These are phyloP conservation scores for Capniomyces stellatus DNA, from an alignment of 371 early-diverging fungal species.

Conservation along the genomic window DNA sequence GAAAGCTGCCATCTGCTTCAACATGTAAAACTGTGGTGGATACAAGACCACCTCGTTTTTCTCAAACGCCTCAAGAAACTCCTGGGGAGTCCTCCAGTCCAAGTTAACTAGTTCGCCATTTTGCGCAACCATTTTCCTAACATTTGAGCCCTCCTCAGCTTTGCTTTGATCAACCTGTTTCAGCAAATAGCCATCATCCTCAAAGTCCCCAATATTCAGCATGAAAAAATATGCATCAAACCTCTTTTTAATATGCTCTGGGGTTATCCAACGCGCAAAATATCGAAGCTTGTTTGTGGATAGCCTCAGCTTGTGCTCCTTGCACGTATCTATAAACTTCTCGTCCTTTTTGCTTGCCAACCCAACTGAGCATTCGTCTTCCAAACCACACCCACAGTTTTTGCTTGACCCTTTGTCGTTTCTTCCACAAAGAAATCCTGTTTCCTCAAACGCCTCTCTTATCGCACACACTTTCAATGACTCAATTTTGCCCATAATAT, in stretches of 20 bases:
- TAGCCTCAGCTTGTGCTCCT: conserved; percentile 24
- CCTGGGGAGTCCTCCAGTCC: conserved; percentile 49
- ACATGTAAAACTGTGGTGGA: conserved; percentile 50
- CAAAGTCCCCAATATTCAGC: conserved; percentile 25
- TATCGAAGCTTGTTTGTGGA: conserved; percentile 27
- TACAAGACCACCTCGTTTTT: conserved; percentile 23
- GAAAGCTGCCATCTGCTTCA: conserved; percentile 24
- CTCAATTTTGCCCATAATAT: not conserved
- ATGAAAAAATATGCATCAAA: conserved; percentile 62
- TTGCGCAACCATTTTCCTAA: conserved; percentile 25
- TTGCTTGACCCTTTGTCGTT: not conserved
- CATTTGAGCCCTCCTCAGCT: conserved; percentile 21
- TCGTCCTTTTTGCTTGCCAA: conserved; percentile 23
- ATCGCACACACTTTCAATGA: conserved; percentile 45
- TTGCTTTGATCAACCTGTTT: conserved; percentile 6
- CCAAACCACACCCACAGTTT: not conserved
- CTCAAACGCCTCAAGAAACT: conserved; percentile 30
- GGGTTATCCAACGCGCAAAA: conserved; percentile 67
- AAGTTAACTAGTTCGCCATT: conserved; percentile 32
- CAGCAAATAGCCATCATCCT: conserved; percentile 7
- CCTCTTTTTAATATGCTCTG: conserved; percentile 36
- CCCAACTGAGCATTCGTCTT: no score
- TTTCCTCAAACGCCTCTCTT: conserved; percentile 70
- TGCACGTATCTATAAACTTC: conserved; percentile 35
- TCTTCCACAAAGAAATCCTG: conserved; percentile 31